Percentiles rank a stretch among this genome's conserved stretches.
phyloP scores from a whole-genome alignment of 2,329 filamentous ascomycete species.

The Scedosporium minutisporum region DNA sequence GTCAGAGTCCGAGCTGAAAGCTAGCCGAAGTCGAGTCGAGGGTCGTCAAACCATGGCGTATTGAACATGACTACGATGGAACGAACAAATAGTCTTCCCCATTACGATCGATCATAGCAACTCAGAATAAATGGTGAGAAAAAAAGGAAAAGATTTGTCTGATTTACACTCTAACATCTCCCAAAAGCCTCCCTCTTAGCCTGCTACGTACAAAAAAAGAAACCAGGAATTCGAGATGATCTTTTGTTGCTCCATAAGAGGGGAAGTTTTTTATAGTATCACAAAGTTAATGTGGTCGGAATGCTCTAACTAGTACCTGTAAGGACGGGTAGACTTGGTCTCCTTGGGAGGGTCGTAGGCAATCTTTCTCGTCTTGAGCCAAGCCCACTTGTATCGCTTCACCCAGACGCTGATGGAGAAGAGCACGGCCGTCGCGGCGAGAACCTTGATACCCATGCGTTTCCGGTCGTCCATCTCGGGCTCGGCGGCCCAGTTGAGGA shows the following conservation, averaged over 20 bases:
- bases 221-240: neutral
- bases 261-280: constrained; percentile 2
- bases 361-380: constrained; percentile 92
- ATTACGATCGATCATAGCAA: neutral
- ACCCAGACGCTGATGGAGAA: constrained; percentile 90
- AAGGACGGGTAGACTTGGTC: constrained; percentile 37
- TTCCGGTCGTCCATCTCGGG: constrained; percentile 99
- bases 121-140: constrained; percentile 11
- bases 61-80: no score
- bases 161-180: constrained; percentile 40
- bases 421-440: constrained; percentile 69
- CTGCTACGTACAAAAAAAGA: constrained; percentile 4
- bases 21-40: no score
- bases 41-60: no score
- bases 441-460: constrained; percentile 98
- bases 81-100: no score
- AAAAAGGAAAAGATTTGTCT: constrained; percentile 33
- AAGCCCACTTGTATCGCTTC: constrained; percentile 99
- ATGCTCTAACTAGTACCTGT: constrained; percentile 17
- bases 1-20: no score
- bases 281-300: neutral
- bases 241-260: neutral
- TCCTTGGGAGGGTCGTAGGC: constrained; percentile 69
- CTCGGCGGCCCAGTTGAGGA: constrained; percentile 98
- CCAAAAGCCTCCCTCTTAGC: constrained; percentile 7